phyloP scores from a whole-genome alignment of 169 alveolate genomes.

The Eimeria falciformis region DNA sequence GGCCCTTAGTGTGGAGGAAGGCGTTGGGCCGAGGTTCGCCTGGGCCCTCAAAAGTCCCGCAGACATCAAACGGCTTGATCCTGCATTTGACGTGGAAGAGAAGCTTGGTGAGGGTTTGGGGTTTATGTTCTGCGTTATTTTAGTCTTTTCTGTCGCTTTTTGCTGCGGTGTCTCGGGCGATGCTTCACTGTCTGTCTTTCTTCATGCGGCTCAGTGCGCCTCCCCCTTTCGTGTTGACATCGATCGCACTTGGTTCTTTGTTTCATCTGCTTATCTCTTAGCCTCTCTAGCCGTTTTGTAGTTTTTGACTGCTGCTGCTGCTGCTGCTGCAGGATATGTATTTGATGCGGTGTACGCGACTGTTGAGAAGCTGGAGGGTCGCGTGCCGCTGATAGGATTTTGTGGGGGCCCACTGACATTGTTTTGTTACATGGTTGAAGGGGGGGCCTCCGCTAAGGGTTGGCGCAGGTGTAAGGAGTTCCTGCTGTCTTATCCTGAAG shows the following conservation, averaged over 20 bases:
- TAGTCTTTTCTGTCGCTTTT: background rate
- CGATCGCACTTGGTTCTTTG: background rate
- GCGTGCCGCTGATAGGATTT: constrained; percentile 88
- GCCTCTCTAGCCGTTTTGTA: background rate
- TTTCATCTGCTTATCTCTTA: background rate
- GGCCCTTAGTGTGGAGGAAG: constrained; percentile 81
- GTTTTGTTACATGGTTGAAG: constrained; percentile 87
- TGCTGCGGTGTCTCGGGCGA: background rate
- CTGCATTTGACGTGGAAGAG: constrained; percentile 77
- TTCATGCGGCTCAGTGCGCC: background rate
- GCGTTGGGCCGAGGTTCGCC: constrained; percentile 85
- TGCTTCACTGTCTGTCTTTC: constrained; percentile 83
- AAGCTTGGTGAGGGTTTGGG: constrained; percentile 66
- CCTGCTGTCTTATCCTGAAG: constrained; percentile 81
- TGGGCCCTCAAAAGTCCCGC: constrained; percentile 81
- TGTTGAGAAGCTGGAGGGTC: constrained; percentile 80
- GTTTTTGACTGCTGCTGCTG: background rate
- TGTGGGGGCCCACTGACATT: constrained; percentile 90
- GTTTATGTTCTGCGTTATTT: background rate
- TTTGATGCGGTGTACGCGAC: constrained; percentile 84
- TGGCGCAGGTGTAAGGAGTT: constrained; percentile 81
- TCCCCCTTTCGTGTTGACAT: background rate
- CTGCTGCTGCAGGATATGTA: constrained; percentile 82
- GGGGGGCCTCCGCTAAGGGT: constrained; percentile 81
- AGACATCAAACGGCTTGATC: constrained; percentile 76